Base-by-base conservation (phyloP, 768 basidiomycete species). In the Pisolithus orientalis region DNA sequence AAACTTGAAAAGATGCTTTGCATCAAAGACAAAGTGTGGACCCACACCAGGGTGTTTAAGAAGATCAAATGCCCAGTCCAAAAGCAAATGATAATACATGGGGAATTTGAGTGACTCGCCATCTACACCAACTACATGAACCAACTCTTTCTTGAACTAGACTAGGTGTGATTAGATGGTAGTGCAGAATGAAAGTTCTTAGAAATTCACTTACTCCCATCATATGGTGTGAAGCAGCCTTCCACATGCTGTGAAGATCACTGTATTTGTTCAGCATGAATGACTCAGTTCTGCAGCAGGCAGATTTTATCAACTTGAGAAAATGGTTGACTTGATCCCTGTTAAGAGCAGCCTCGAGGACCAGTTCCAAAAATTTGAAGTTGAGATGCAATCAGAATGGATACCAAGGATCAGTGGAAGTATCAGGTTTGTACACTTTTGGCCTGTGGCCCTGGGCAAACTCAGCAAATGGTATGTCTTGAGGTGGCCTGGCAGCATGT, bases 11-110 rank as follows among this genome's bases (percentile, higher is more conserved):
- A 57, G 52, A 13, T 43, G 50, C 32, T 63, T 39, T 5, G 70
- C 71, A 65, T 72, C 65, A 65, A 70, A 72, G 24, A 56, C 53
- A 49, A 67, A 65, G 10, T 64, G 48, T 0, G 53, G 52, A 3
- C 59, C 57, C 11, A 70, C 57, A 0, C 34, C 27, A 0, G 58
- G 59, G 37, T 74, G 62, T 21, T 42, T 31, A 1, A 75, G 44
- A 10, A 73, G 53, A 32, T 65, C 62, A 17, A 50, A 6, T 1
- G 52, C 55, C 68, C 69, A 73, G 24, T 63, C 43, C 25, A 24
- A 44, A 8, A 44, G 43, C 14, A 24, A 44, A 44, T 13, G 25
- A 27, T 44, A 13, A 44, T 44, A 44, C 43, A 44, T 44, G 27
- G 24, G 5, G 27, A 24, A 44, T 24, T 27, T 6, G 1, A 13